These are phyloP conservation scores for Juncus inflexus DNA, from an alignment of 176 grass and related monocot genomes.

Conservation along the genomic window DNA sequence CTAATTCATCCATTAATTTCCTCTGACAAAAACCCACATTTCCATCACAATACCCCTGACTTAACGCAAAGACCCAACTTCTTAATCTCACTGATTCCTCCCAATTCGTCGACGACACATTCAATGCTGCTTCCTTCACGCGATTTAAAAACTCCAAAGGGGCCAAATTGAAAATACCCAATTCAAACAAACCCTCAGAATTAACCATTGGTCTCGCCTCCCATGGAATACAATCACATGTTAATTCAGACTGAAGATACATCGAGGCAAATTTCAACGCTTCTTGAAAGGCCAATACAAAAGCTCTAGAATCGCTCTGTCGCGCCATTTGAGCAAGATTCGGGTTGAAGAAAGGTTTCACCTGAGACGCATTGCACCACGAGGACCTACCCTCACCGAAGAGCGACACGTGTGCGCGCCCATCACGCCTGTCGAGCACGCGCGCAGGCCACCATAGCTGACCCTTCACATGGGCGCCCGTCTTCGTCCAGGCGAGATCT, in stretches of 20 bases:
- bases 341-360: conserved; percentile 11
- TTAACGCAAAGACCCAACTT: conserved; percentile 45
- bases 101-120: conserved; percentile 16
- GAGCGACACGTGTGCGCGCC: neutral
- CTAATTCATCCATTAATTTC: conserved; percentile 31
- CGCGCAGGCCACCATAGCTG: conserved; percentile 18
- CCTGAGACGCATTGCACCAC: neutral
- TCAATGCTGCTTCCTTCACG: conserved; percentile 37
- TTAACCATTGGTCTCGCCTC: neutral
- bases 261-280: neutral
- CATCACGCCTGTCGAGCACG: neutral
- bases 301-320: neutral
- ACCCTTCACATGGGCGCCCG: neutral
- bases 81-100: conserved; percentile 41
- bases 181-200: neutral
- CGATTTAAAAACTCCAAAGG: conserved; percentile 38
- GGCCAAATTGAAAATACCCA: neutral
- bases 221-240: neutral
- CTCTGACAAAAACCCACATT: conserved; percentile 36
- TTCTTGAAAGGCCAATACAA: neutral
- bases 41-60: conserved; percentile 31
- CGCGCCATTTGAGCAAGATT: neutral
- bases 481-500: conserved; percentile 23
- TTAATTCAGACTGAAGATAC: conserved; percentile 11
- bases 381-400: neutral